Evolutionary conservation across 2,329 filamentous ascomycete species (phyloP).

Genomic region (Botryosphaeria dothidea): DNA sequence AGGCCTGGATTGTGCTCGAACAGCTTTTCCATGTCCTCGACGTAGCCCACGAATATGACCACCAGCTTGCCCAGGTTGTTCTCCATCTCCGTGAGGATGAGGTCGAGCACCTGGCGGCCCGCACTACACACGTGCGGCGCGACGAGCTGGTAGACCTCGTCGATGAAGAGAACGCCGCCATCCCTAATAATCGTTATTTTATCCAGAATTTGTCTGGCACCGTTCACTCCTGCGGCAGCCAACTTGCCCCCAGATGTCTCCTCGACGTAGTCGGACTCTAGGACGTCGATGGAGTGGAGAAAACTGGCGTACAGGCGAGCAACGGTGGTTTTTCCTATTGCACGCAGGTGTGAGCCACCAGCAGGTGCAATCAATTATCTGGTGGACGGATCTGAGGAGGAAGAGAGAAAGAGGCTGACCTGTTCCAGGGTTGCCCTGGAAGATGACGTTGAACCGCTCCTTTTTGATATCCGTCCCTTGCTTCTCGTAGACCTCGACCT

Average conservation of each 20-base stretch:
- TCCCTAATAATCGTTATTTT: conserved; percentile 54
- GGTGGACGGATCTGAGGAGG: neutral
- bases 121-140: conserved; percentile 55
- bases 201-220: neutral
- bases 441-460: conserved; percentile 62
- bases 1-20: conserved; percentile 71
- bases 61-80: conserved; percentile 69
- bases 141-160: conserved; percentile 75
- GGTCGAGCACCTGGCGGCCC: conserved; percentile 67
- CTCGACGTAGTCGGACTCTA: neutral
- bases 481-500: conserved; percentile 60
- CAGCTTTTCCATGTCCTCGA: conserved; percentile 73
- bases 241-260: neutral
- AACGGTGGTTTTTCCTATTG: conserved; percentile 69
- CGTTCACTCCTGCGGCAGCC: neutral
- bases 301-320: conserved; percentile 70
- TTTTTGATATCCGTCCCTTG: conserved; percentile 57
- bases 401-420: conserved; percentile 44
- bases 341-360: neutral
- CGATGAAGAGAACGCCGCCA: conserved; percentile 73
- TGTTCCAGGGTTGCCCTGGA: conserved; percentile 76
- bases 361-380: neutral
- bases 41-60: conserved; percentile 73
- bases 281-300: conserved; percentile 60
- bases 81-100: conserved; percentile 70